Conservation (phyloP, 805 yeast species). For the Starmera caribaea region DNA sequence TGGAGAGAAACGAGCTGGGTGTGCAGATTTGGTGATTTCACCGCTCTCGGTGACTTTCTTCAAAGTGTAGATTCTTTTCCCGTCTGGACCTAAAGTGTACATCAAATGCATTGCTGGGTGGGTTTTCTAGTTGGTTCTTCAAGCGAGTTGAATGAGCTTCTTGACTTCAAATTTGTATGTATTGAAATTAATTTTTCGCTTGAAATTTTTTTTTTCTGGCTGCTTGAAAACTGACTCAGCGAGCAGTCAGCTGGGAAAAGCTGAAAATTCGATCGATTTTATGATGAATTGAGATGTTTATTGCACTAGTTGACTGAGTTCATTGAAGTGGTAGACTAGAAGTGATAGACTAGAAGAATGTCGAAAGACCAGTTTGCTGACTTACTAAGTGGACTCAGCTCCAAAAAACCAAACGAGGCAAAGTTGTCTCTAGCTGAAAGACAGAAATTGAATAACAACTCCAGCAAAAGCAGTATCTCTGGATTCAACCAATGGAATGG, state of each 20-base stretch:
- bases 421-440: constrained; percentile 26
- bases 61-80: constrained; percentile 91
- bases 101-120: constrained; percentile 76
- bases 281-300: too few species aligned
- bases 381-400: constrained; percentile 10
- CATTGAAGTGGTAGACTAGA: not conserved
- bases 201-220: too few species aligned
- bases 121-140: too few species aligned
- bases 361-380: constrained; percentile 20
- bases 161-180: not conserved
- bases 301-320: not conserved
- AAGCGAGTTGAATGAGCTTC: constrained; percentile 7
- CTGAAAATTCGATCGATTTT: not conserved
- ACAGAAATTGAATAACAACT: constrained; percentile 14
- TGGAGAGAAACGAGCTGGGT: constrained; percentile 99
- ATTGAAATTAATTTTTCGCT: not conserved
- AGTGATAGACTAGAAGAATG: not conserved
- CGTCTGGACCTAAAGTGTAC: constrained; percentile 93
- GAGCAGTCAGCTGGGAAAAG: too few species aligned
- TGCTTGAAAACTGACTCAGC: too few species aligned
- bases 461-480: not conserved
- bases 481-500: too few species aligned
- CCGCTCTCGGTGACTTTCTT: constrained; percentile 75
- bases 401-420: constrained; percentile 15
- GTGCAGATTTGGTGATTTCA: constrained; percentile 96